Conservation (phyloP, 305 asterid genomes). For the Withania somnifera region DNA sequence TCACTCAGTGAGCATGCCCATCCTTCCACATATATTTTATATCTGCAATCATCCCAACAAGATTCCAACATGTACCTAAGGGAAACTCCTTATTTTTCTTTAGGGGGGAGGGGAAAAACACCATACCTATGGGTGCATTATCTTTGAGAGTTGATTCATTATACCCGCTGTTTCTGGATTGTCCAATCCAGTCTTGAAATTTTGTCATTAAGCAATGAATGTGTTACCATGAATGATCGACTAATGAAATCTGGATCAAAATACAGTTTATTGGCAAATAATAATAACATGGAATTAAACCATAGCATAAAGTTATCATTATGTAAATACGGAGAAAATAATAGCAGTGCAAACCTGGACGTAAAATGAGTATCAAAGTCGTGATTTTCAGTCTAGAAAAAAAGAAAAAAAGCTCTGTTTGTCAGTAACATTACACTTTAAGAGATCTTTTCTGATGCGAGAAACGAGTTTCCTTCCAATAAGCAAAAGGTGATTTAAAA, state of each 20-base stretch:
- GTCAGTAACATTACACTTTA: slow-evolving; percentile 58
- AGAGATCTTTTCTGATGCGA: slow-evolving; percentile 61
- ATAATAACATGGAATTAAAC: background rate
- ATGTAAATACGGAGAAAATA: background rate
- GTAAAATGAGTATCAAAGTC: slow-evolving; percentile 71
- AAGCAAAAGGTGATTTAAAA: slow-evolving; percentile 76
- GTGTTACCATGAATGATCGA: background rate
- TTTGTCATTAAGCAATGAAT: background rate
- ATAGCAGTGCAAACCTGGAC: slow-evolving; percentile 31
- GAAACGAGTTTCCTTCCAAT: slow-evolving; percentile 59
- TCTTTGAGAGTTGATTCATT: slow-evolving; percentile 56
- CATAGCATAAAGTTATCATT: background rate
- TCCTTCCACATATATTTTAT: background rate
- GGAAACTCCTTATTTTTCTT: background rate
- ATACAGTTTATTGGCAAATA: background rate
- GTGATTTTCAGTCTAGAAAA: background rate
- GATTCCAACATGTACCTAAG: background rate
- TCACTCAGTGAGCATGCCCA: background rate
- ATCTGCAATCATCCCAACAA: background rate
- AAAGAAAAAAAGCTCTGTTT: slow-evolving; percentile 12
- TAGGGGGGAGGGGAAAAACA: background rate
- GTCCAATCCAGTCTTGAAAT: slow-evolving; percentile 58
- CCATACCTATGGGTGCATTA: slow-evolving; percentile 64
- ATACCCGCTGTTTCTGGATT: slow-evolving; percentile 31
- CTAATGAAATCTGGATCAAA: background rate